phyloP scores from a whole-genome alignment of 192 early-diverging fungal genomes.

The Rhizophagus sp. region DNA sequence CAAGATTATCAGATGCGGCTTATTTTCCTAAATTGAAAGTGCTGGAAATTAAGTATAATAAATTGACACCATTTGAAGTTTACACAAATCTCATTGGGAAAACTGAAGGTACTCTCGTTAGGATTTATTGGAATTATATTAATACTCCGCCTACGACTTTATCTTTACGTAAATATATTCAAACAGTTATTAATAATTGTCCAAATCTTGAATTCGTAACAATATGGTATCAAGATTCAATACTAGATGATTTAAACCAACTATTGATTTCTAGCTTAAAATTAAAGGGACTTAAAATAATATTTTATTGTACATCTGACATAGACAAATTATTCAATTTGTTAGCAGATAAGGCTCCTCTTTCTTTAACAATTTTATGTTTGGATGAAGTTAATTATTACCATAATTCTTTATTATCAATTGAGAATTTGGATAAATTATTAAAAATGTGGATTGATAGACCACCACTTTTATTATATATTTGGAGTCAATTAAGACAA shows the following conservation, averaged over 20 bases:
- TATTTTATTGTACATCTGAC: neutral
- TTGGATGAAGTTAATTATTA: neutral
- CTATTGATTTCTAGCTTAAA: neutral
- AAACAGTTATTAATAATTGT: neutral
- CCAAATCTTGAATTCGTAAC: neutral
- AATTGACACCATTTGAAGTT: neutral
- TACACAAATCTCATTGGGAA: constrained; percentile 5
- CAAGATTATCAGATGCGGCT: neutral
- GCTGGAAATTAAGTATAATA: neutral
- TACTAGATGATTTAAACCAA: neutral
- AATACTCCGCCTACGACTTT: neutral
- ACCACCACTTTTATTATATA: neutral
- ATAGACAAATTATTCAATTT: neutral
- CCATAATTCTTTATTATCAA: neutral
- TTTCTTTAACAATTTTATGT: constrained; percentile 4
- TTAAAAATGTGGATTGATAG: neutral
- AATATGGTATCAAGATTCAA: neutral
- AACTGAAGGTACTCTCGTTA: neutral
- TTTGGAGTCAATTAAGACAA: neutral
- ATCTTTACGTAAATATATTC: neutral
- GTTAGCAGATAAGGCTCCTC: neutral
- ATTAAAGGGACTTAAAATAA: neutral
- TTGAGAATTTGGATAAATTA: neutral
- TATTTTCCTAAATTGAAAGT: neutral
- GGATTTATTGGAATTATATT: neutral